Base-by-base conservation (phyloP, 176 grass and related monocot genomes). In the Avena atlantica region DNA sequence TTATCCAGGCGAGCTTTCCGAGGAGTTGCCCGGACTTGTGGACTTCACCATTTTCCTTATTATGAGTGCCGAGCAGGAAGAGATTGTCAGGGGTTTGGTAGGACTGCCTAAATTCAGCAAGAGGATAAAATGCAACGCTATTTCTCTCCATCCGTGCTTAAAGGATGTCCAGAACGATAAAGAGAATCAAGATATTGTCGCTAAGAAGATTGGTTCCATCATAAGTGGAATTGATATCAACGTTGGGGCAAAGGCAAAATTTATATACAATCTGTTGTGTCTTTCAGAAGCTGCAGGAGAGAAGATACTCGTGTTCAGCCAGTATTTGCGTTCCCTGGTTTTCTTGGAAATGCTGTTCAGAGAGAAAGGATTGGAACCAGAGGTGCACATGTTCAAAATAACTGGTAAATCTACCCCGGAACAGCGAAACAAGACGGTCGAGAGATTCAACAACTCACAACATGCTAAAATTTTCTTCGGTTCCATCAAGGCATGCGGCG, bases 401-500 rank as follows among this genome's bases (percentile, higher is more conserved):
- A 57, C 76, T 13, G 95, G 95, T 15, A 60, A 78, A n/a, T 91
- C 64, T 36, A 86, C 70, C 47, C 74, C 69, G 56, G 86, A 89
- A 12, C 90, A 94, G 63, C 51, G 95, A 76, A 93, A 97, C 69
- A 44, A 70, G 23, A 78, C 85, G 44, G 79, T 94, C 65, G 86
- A 91, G 24, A 90, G 81, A 73, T 97, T 97, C 68, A 97, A 97
- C 85, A 81, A 79, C 59, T 97, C 92, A 55, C 60, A 85, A 2
- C 40, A 93, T 62, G 92, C 92, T 12, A 97, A 88, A 67, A 86
- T 97, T 69, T 87, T 97, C 62, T 94, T 97, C 6, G 95, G 92
- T n/a, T 94, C 95, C 27, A 92, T 97, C 81, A 93, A 94, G 81
- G 95, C 95, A 5, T 97, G 95, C 2, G 92, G 95, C 17, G 95